Evolutionary conservation across 2,329 filamentous ascomycete genomes (phyloP), one percentile per base, ranked within the genome.

Genomic region (Ophiosphaerella korrae): DNA sequence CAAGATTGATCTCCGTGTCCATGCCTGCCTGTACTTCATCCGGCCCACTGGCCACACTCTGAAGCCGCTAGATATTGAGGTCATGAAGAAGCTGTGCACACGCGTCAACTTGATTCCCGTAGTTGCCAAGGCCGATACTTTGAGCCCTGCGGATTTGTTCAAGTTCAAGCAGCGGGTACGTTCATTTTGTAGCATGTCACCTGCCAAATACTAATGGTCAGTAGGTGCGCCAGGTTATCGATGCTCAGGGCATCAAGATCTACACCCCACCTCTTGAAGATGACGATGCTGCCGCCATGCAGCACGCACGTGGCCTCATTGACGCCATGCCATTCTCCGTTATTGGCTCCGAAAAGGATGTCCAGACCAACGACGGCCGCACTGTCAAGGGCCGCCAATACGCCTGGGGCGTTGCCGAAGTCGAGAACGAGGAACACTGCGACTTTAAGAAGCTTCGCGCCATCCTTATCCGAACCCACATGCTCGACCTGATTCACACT

Each of bases 381-480:
- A 95, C 96, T 62, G 92, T 97, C 76, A 99, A 99, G 86, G 94
- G 94, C 63, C 92, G 94, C 59, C 95, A 99, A 78, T 99, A 99
- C 80, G 91, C 92, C 48, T 99, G 94, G 94, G 94, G 94, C 83
- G 94, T 99, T 68, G 94, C 94, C 56, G 94, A 99, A 78, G 94
- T 99, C 45, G 94, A 99, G 84, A 99, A 99, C 74, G 94, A 99
- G 80, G 94, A 99, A 75, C 94, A 99, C 84, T 99, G 94, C 80
- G 94, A 99, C 79, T 99, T 99, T 84, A 99, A 99, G 89, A 99
- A 99, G 84, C 89, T 99, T 59, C 92, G 94, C 70, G 96, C 93
- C 42, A 97, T 99, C 71, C 84, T 99, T 64, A 97, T 99, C 82
- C 91, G 94, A 77, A 97, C 93, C 43, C 94, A 99, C 83, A 99